Percentiles rank a stretch among this genome's conserved stretches.
phyloP scores from a whole-genome alignment of 768 basidiomycete species.

The Hygrophorus russula region DNA sequence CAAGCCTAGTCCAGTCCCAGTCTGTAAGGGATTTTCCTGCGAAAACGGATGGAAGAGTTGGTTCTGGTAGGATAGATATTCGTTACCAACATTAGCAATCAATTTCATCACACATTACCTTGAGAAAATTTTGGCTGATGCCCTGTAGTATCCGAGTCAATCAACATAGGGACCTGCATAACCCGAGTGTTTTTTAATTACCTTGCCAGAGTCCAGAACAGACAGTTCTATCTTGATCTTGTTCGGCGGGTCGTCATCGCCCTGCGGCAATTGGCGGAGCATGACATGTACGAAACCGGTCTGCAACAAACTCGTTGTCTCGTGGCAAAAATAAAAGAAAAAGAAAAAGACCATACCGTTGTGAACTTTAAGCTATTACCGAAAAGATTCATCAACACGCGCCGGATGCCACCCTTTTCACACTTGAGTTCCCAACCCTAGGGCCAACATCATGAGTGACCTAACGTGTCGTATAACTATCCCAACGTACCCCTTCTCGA shows the following conservation, averaged over 20 bases:
- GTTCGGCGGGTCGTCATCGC: slow-evolving; percentile 38
- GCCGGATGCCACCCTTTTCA: slow-evolving; percentile 86
- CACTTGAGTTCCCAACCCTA: slow-evolving; percentile 83
- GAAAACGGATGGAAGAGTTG: slow-evolving; percentile 96
- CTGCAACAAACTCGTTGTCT: slow-evolving; percentile 23
- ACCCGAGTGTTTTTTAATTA: slow-evolving; percentile 14
- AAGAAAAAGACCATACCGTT: slow-evolving; percentile 27
- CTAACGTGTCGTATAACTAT: not conserved
- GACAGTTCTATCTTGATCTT: slow-evolving; percentile 71
- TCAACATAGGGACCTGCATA: slow-evolving; percentile 1
- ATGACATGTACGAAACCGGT: slow-evolving; percentile 82
- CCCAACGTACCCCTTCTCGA: slow-evolving; percentile 44
- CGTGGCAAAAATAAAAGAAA: not conserved
- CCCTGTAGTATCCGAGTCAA: slow-evolving; percentile 33
- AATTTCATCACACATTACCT: slow-evolving; percentile 31
- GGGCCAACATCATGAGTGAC: not conserved
- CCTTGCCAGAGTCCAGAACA: slow-evolving; percentile 87
- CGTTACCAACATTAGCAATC: slow-evolving; percentile 2
- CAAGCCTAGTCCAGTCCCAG: slow-evolving; percentile 87
- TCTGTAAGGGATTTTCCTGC: slow-evolving; percentile 89
- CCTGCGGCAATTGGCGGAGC: slow-evolving; percentile 59
- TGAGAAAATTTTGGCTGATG: slow-evolving; percentile 86
- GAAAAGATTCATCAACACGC: slow-evolving; percentile 90
- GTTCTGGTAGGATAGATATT: slow-evolving; percentile 36
- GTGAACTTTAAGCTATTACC: slow-evolving; percentile 94